Base-by-base conservation (phyloP, 2,329 filamentous ascomycete genomes). In the Cladosporium sp. region DNA sequence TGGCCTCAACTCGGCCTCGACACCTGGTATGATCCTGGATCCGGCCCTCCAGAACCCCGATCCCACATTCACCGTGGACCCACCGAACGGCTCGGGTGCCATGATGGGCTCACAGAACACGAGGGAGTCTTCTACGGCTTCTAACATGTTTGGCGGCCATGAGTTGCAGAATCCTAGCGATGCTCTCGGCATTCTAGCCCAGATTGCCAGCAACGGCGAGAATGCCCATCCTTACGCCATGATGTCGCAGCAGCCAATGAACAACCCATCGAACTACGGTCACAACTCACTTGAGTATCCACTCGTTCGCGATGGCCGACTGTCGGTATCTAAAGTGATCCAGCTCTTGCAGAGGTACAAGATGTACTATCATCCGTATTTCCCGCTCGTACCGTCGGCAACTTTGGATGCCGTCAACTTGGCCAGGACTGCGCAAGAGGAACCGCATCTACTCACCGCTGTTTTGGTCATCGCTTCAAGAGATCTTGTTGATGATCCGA, bases 381-480 rank as follows among this genome's bases (percentile, higher is more conserved):
- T 86, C 50, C 84, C 85, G 0, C 69, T 88, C 20, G 83, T 84
- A 0, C 80, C 83, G 8, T 72, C 74, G 32, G 75, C 77, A 55
- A 79, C 82, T 38, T 78, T 84, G 55, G 72, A 80, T 53, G 70
- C 75, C 33, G 63, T 69, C 12, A 69, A 77, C 50, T 65, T 86
- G 8, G 70, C 78, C 20, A 69, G 75, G 15, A 79, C 81, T 54
- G 79, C 81, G 4, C 71, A 74, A 2, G 77, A 78, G 22, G 84
- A 87, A 59, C 81, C 78, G 25, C 80, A 87, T 59, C 71, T 88
- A 0, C 72, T 88, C 13, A 87, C 84, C 0, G 84, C 84, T 0
- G 80, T 88, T 2, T 70, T 88, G 3, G 83, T 84, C 1, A 83
- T 88, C 42, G 80, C 83, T 3, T 85, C 84, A 7, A 85, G 86